Conservation (phyloP, 257 asterid species). For the Perilla frutescens region DNA sequence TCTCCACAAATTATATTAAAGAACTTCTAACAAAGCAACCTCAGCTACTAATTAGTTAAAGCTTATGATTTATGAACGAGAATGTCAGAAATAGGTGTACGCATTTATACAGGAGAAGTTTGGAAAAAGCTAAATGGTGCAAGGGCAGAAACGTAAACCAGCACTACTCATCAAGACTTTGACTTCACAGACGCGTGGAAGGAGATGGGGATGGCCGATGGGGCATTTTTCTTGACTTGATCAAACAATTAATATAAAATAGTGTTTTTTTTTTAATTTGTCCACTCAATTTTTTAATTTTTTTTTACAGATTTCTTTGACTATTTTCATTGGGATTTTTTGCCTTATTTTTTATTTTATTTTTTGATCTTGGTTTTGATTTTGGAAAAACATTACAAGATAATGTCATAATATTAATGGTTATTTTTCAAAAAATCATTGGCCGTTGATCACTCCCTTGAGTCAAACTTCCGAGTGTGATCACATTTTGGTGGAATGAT, state of each 20-base stretch:
- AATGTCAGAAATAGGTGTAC: conserved; percentile 7
- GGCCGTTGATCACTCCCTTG: conserved; percentile 1
- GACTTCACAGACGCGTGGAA: conserved; percentile 32
- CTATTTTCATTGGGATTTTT: conserved; percentile 1
- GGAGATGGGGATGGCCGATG: not conserved
- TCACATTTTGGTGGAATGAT: conserved; percentile 1
- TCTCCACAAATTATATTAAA: too few species aligned
- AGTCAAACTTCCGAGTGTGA: not conserved
- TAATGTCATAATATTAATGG: not conserved
- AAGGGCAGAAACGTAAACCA: not conserved
- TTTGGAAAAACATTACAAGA: not conserved
- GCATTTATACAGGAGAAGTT: conserved; percentile 3
- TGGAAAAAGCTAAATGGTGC: not conserved
- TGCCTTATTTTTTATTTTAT: not conserved
- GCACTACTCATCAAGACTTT: conserved; percentile 18
- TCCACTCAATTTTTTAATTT: too few species aligned
- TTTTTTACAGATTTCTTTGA: conserved; percentile 6
- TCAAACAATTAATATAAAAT: conserved; percentile 14
- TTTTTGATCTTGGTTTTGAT: not conserved
- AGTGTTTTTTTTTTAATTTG: too few species aligned
- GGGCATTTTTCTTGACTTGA: conserved; percentile 28
- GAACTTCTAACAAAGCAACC: too few species aligned
- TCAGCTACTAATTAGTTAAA: too few species aligned
- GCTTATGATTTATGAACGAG: not conserved
- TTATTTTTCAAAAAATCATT: too few species aligned